Evolutionary conservation across 305 asterid genomes (phyloP).

Genomic region (Petunia hybrid): DNA sequence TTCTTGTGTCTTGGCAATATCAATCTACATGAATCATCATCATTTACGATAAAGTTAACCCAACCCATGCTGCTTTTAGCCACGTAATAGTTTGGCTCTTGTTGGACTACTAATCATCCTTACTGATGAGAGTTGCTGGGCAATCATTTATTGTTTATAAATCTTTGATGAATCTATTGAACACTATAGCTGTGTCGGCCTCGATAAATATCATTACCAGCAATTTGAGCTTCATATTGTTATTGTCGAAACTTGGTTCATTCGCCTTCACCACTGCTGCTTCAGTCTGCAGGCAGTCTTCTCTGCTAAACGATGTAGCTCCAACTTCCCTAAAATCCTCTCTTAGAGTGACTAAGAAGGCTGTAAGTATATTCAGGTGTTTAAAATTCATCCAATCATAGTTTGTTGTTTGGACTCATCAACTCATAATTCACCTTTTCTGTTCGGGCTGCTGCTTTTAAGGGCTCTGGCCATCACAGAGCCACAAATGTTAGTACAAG

Average conservation of each 20-base stretch:
- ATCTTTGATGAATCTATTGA: too few relatives aligned
- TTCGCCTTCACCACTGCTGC: constrained; percentile 6
- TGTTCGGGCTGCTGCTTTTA: constrained; percentile 53
- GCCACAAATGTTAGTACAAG: constrained; percentile 54
- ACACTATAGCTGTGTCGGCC: too few relatives aligned
- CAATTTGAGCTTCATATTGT: too few relatives aligned
- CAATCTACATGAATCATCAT: too few relatives aligned
- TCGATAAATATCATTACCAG: too few relatives aligned
- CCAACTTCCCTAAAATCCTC: constrained; percentile 58
- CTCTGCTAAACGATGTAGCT: constrained; percentile 50
- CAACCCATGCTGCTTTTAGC: too few relatives aligned
- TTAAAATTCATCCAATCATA: neutral
- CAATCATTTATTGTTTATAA: too few relatives aligned
- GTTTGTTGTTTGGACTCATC: neutral
- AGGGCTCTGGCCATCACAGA: constrained; percentile 56
- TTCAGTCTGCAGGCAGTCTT: constrained; percentile 51
- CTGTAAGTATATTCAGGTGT: constrained; percentile 42
- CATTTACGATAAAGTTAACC: too few relatives aligned
- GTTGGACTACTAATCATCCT: too few relatives aligned
- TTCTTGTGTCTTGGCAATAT: too few relatives aligned
- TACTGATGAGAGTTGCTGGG: too few relatives aligned
- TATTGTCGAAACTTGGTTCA: neutral
- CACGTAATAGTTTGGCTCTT: too few relatives aligned
- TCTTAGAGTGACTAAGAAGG: constrained; percentile 55
- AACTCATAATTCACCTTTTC: constrained; percentile 12